Base-by-base conservation (phyloP, 106 monocot genomes). In the Dendrobium catenatum region DNA sequence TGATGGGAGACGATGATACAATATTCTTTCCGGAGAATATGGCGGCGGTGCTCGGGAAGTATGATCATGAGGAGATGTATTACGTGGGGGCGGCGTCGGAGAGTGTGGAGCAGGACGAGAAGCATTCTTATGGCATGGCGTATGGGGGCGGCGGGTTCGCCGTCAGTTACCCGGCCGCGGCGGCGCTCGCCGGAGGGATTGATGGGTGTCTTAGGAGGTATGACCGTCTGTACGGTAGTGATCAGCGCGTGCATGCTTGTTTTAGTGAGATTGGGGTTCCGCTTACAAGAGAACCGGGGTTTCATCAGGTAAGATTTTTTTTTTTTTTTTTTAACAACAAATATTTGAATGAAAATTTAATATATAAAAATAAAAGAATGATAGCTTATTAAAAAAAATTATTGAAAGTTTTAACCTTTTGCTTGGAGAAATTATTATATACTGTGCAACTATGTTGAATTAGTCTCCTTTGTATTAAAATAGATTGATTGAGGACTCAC, bases 61-160 rank as follows among this genome's bases (percentile, higher is more conserved):
- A 83, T 82, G 92, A 92, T 74, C 92, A 92, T 86, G 75, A 49
- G 4, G 84, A 92, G 82, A 83, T 83, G 8, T 90, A 86, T 80
- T 89, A 92, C 82, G 88, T 92, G 68, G 92, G 89, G 0, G 81
- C 88, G 48, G 13, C 68, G 6, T 89, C 92, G 11, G 89, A 93
- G 80, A 87, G 88, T 82, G 88, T 88, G 49, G 46, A 86, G 1
- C 90, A 93, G 80, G 87, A 90, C 83, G 88, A 88, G 79, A 82
- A 75, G 55, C 86, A 88, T 81, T 90, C 90, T 29, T 89, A 88
- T 86, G 78, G 27, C 54, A 93, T 90, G 93, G 93, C 88, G 20
- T 93, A 85, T 72, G 90, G 93, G 42, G 93, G 93, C 33, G 90
- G 88, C 51, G 93, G 88, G 0, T 88, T 93, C 78, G 93, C 93